A percentile compares a stretch with the other conserved stretches of the same genome.
These are phyloP conservation scores for Xylaria polymorpha DNA, from an alignment of 2,329 filamentous ascomycete genomes.

Conservation along the genomic window DNA sequence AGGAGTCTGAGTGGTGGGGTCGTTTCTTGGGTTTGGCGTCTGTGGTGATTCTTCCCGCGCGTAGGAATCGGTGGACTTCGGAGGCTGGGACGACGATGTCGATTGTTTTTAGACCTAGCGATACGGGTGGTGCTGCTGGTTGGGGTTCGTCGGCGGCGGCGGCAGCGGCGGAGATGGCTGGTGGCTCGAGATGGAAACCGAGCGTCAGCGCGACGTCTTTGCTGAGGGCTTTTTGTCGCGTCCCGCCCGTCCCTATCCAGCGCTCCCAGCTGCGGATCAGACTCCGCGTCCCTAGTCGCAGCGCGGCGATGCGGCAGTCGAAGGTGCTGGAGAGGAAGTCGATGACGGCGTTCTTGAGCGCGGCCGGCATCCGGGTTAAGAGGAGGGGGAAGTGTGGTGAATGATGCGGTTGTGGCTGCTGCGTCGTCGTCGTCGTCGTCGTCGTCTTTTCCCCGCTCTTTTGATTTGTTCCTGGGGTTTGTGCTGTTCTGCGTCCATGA, in stretches of 20 bases:
- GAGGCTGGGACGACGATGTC: constrained; percentile 63
- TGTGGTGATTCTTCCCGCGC: no score
- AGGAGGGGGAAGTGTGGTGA: constrained; percentile 65
- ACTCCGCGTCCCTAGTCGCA: constrained; percentile 63
- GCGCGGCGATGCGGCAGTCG: constrained; percentile 65
- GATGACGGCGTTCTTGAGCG: constrained; percentile 61
- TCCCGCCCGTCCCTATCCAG: constrained; percentile 59
- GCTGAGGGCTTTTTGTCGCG: constrained; percentile 50
- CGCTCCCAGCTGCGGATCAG: constrained; percentile 63
- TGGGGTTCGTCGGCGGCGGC: neutral
- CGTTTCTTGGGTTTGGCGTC: constrained; percentile 35
- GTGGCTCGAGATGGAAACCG: constrained; percentile 61
- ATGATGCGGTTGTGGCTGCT: constrained; percentile 42
- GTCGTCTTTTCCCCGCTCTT: no score
- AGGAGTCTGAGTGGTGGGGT: neutral
- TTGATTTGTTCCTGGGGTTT: neutral
- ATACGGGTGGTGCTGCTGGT: constrained; percentile 7
- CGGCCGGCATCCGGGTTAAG: constrained; percentile 65
- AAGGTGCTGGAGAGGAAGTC: constrained; percentile 66
- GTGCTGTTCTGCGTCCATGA: constrained; percentile 42
- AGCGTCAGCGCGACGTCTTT: constrained; percentile 65
- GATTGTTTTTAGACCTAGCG: constrained; percentile 56
- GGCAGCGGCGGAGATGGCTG: constrained; percentile 25
- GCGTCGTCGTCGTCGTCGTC: neutral
- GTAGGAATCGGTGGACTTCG: constrained; percentile 61